These are phyloP conservation scores for Dioszegia aurantiaca DNA, from an alignment of 768 basidiomycete species.

Conservation along the genomic window DNA sequence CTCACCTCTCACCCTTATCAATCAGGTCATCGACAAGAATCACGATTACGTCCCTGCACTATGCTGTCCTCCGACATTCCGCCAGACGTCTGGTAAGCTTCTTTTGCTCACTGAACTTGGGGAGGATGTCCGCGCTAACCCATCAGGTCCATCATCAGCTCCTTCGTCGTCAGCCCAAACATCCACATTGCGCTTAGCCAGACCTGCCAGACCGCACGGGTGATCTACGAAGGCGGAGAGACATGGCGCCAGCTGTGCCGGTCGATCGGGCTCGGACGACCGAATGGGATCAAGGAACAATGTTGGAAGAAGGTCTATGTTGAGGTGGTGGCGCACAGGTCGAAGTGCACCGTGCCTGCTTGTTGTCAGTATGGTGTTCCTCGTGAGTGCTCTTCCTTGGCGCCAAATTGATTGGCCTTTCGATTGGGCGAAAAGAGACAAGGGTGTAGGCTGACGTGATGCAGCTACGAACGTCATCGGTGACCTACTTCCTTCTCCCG, in stretches of 20 bases:
- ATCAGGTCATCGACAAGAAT: too few relatives aligned
- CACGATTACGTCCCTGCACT: not conserved
- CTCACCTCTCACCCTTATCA: too few relatives aligned
- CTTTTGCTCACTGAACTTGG: not conserved
- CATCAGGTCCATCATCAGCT: not conserved
- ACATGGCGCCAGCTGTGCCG: conserved; percentile 4
- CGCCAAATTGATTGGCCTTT: conserved; percentile 4
- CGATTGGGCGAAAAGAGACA: not conserved
- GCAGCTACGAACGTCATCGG: conserved; percentile 1
- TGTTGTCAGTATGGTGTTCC: conserved; percentile 11
- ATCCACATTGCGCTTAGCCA: conserved; percentile 8
- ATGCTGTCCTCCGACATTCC: not conserved
- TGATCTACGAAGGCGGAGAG: not conserved
- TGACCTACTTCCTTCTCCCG: conserved; percentile 9
- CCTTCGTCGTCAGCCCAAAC: too few relatives aligned
- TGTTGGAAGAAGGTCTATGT: conserved; percentile 5
- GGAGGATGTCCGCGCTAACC: not conserved
- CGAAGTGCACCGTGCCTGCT: conserved; percentile 1
- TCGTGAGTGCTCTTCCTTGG: conserved; percentile 4
- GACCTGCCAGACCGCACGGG: not conserved
- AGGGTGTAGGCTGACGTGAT: not conserved
- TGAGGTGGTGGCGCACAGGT: conserved; percentile 1
- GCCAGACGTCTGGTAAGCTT: conserved; percentile 1
- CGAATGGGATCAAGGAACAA: not conserved
- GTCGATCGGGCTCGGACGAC: not conserved